Evolutionary conservation across 768 basidiomycete genomes (phyloP).

Genomic region (Mycena vulgaris): DNA sequence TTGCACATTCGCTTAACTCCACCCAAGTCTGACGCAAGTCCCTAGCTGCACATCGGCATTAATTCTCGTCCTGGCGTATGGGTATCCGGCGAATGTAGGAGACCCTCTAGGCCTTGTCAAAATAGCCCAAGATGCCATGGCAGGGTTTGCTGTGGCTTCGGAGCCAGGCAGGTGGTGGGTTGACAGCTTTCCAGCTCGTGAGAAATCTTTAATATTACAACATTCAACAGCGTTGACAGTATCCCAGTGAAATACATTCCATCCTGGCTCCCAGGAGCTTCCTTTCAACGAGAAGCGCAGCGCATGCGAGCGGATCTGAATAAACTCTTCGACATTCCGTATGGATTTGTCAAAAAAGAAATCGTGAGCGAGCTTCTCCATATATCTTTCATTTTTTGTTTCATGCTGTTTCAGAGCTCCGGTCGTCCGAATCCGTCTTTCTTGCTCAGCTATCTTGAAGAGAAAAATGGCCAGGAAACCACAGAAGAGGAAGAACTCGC

Average conservation of each 20-base stretch:
- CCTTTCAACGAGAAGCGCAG: slow-evolving; percentile 44
- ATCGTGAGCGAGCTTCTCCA: slow-evolving; percentile 37
- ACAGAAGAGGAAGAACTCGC: slow-evolving; percentile 46
- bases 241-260: slow-evolving; percentile 49
- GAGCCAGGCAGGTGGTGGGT: slow-evolving; percentile 52
- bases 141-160: slow-evolving; percentile 50
- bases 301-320: slow-evolving; percentile 46
- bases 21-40: background rate
- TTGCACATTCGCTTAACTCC: background rate
- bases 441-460: slow-evolving; percentile 42
- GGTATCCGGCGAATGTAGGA: slow-evolving; percentile 39
- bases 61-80: slow-evolving; percentile 44
- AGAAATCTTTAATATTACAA: slow-evolving; percentile 26
- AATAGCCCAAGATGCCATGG: slow-evolving; percentile 53
- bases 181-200: slow-evolving; percentile 47
- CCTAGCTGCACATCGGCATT: slow-evolving; percentile 42
- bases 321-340: slow-evolving; percentile 49
- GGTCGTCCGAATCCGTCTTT: slow-evolving; percentile 41
- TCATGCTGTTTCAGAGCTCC: slow-evolving; percentile 27
- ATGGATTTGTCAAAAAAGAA: slow-evolving; percentile 46
- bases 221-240: slow-evolving; percentile 1
- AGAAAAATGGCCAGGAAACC: slow-evolving; percentile 37
- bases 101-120: slow-evolving; percentile 46
- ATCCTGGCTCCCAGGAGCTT: slow-evolving; percentile 49
- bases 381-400: background rate